Percentiles rank a stretch among this genome's conserved stretches.
Evolutionary conservation across 129 eudicot genomes (phyloP).

Genomic region (Calendula officinalis): DNA sequence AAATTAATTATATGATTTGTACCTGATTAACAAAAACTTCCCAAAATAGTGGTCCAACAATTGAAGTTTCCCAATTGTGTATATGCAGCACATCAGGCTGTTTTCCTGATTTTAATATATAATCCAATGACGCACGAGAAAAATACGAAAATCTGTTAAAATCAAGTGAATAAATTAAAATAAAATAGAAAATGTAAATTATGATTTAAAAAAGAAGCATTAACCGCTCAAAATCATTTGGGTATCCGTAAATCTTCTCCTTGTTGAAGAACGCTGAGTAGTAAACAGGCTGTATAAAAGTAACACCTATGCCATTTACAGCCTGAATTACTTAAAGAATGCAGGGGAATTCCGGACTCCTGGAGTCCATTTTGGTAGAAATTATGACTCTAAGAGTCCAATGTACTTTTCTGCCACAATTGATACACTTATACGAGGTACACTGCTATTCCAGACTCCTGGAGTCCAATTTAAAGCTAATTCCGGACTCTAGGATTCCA

Average conservation of each 20-base stretch:
- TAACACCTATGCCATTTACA: conserved; percentile 65
- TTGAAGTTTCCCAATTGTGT: conserved; percentile 75
- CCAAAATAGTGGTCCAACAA: conserved; percentile 72
- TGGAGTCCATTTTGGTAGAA: too few species aligned
- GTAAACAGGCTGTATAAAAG: conserved; percentile 62
- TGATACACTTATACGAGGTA: too few species aligned
- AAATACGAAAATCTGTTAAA: conserved; percentile 65
- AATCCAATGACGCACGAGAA: conserved; percentile 74
- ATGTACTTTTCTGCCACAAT: too few species aligned
- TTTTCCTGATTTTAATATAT: conserved; percentile 64
- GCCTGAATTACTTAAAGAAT: too few species aligned
- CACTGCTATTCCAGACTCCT: too few species aligned
- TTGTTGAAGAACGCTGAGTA: conserved; percentile 58
- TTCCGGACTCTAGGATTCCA: too few species aligned
- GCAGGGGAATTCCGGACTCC: too few species aligned
- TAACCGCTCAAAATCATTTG: conserved; percentile 70
- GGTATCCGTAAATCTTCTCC: conserved; percentile 54
- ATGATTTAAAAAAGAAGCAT: conserved; percentile 17
- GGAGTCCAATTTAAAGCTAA: too few species aligned
- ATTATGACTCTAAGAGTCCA: too few species aligned
- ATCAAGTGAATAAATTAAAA: conserved; percentile 13
- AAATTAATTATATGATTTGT: conserved; percentile 3
- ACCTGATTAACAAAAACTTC: conserved; percentile 77
- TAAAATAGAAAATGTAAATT: conserved; percentile 5
- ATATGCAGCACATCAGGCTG: conserved; percentile 63